Percentiles rank a stretch among this genome's conserved stretches.
Evolutionary conservation across 192 early-diverging fungal genomes (phyloP).

Genomic region (Umbelopsis sp.): DNA sequence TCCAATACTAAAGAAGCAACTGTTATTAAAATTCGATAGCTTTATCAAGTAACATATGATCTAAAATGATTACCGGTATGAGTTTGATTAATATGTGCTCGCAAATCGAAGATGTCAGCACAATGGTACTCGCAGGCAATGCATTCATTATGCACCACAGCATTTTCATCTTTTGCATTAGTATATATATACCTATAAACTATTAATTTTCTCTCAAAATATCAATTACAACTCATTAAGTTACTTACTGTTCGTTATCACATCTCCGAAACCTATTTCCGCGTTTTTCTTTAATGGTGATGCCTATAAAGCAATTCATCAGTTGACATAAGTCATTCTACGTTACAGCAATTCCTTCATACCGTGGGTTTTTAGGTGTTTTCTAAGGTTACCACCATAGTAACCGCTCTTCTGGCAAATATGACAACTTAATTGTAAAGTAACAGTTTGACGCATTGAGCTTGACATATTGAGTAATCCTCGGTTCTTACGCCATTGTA

Average conservation of each 20-base stretch:
- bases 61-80: background rate
- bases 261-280: background rate
- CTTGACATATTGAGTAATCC: no score
- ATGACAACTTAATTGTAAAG: no score
- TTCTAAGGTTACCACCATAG: no score
- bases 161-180: background rate
- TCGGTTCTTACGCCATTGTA: no score
- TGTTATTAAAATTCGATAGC: background rate
- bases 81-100: background rate
- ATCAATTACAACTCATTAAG: background rate
- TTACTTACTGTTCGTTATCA: background rate
- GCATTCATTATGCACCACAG: background rate
- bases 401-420: no score
- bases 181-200: background rate
- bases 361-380: background rate
- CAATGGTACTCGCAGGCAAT: background rate
- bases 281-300: background rate
- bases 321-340: background rate
- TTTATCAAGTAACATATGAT: background rate
- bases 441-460: no score
- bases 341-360: background rate
- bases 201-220: background rate
- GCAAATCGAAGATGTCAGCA: background rate
- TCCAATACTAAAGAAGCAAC: background rate
- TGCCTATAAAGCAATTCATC: background rate